Conservation (phyloP, 1,139 yeast genomes). For the Kodamaea fungicola region DNA sequence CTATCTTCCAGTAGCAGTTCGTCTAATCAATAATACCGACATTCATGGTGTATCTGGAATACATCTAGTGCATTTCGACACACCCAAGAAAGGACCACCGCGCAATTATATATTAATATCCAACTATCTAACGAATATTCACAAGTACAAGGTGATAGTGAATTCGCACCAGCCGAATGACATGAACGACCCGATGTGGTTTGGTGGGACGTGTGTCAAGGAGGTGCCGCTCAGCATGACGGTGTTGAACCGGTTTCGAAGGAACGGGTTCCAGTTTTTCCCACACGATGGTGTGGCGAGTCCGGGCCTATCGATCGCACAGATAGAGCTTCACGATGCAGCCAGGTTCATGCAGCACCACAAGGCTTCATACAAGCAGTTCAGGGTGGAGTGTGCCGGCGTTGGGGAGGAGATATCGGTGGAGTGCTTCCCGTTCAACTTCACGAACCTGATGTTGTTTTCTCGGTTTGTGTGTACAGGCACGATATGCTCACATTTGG, state of each 20-base stretch:
- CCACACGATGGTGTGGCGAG: slow-evolving; percentile 22
- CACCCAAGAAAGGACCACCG: slow-evolving; percentile 8
- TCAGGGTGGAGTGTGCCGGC: neutral
- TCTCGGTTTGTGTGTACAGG: slow-evolving; percentile 47
- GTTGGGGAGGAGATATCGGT: slow-evolving; percentile 19
- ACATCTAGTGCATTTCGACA: slow-evolving; percentile 14
- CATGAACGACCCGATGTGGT: slow-evolving; percentile 22
- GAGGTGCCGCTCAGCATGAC: slow-evolving; percentile 1
- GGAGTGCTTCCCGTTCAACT: slow-evolving; percentile 52
- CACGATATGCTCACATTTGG: slow-evolving; percentile 33
- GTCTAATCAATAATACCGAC: slow-evolving; percentile 18
- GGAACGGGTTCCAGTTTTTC: slow-evolving; percentile 25
- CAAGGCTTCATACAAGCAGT: slow-evolving; percentile 5
- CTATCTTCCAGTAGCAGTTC: slow-evolving; percentile 25
- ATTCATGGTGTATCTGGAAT: slow-evolving; percentile 28
- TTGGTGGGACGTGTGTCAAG: slow-evolving; percentile 8
- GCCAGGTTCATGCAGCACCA: slow-evolving; percentile 4
- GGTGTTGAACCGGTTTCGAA: slow-evolving; percentile 14
- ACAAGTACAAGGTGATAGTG: slow-evolving; percentile 17
- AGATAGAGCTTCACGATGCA: slow-evolving; percentile 1
- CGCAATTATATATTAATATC: slow-evolving; percentile 17
- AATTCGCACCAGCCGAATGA: slow-evolving; percentile 14
- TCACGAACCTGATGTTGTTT: slow-evolving; percentile 57
- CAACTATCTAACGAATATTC: slow-evolving; percentile 14
- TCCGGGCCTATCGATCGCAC: slow-evolving; percentile 3